These are phyloP conservation scores for Capsicum rhomboideum DNA, from an alignment of 257 asterid species.

Conservation along the genomic window DNA sequence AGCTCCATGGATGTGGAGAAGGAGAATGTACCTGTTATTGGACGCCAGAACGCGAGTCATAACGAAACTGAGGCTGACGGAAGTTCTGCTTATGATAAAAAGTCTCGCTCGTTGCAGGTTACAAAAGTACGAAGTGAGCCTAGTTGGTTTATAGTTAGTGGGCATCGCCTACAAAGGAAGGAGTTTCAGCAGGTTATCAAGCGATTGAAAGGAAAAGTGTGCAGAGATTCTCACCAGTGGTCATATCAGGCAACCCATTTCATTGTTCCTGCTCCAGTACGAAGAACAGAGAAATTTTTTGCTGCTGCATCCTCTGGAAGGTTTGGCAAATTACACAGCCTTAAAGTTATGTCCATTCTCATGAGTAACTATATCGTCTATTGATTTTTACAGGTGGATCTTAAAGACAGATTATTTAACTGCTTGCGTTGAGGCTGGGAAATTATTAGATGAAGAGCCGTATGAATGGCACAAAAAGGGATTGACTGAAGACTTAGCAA, in stretches of 20 bases:
- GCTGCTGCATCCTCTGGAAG: conserved; percentile 99
- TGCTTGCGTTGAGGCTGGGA: conserved; percentile 76
- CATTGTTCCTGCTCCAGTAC: conserved; percentile 75
- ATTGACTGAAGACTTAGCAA: conserved; percentile 88
- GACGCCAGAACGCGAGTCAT: neutral
- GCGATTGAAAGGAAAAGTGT: conserved; percentile 61
- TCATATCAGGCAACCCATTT: conserved; percentile 95
- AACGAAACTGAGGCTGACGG: neutral
- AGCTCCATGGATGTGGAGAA: conserved; percentile 37
- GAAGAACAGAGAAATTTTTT: conserved; percentile 87
- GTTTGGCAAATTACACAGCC: conserved; percentile 19
- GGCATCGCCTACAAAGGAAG: conserved; percentile 78
- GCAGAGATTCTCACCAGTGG: conserved; percentile 95
- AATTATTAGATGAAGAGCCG: conserved; percentile 59
- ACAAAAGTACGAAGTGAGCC: conserved; percentile 28
- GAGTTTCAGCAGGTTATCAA: conserved; percentile 79
- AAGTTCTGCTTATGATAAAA: neutral
- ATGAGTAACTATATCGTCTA: neutral
- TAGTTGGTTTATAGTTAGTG: conserved; percentile 68
- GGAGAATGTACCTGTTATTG: conserved; percentile 19
- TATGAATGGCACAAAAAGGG: conserved; percentile 82
- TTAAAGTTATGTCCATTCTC: neutral
- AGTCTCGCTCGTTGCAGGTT: neutral
- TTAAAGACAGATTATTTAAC: conserved; percentile 78
- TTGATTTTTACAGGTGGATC: conserved; percentile 68